Evolutionary conservation across 1,284 basidiomycete genomes (phyloP).

Genomic region (Amylostereum areolatum): DNA sequence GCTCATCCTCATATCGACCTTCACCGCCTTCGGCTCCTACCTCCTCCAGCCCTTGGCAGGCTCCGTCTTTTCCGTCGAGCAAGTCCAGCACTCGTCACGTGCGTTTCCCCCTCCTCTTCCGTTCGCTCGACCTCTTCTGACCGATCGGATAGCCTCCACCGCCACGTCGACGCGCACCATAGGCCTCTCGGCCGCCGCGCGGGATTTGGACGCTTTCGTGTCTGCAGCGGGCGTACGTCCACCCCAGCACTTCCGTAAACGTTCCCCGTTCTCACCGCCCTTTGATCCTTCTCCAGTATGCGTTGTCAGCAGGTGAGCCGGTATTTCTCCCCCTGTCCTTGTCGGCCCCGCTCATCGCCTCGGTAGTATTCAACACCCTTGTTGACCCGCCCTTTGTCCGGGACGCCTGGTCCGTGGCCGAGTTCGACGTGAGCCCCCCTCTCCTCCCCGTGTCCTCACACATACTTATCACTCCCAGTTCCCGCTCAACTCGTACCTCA

Average conservation of each 20-base stretch:
- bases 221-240: constrained; percentile 51
- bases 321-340: constrained; percentile 10
- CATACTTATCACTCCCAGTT: constrained; percentile 23
- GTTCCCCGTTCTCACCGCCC: neutral
- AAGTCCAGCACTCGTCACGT: constrained; percentile 31
- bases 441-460: neutral
- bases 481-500: constrained; percentile 33
- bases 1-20: constrained; percentile 41
- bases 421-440: constrained; percentile 35
- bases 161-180: constrained; percentile 36
- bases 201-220: constrained; percentile 44
- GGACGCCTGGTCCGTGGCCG: constrained; percentile 41
- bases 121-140: no score
- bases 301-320: constrained; percentile 32
- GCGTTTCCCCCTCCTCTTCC: no score
- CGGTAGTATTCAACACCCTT: constrained; percentile 37
- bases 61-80: constrained; percentile 46
- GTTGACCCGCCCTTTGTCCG: constrained; percentile 49
- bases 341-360: neutral
- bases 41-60: constrained; percentile 53
- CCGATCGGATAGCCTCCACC: constrained; percentile 30
- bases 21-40: constrained; percentile 35
- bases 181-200: constrained; percentile 35
- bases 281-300: constrained; percentile 26
- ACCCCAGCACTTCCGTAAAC: constrained; percentile 1